phyloP scores from a whole-genome alignment of 1,284 basidiomycete genomes.

The Ustilago cynodontis region DNA sequence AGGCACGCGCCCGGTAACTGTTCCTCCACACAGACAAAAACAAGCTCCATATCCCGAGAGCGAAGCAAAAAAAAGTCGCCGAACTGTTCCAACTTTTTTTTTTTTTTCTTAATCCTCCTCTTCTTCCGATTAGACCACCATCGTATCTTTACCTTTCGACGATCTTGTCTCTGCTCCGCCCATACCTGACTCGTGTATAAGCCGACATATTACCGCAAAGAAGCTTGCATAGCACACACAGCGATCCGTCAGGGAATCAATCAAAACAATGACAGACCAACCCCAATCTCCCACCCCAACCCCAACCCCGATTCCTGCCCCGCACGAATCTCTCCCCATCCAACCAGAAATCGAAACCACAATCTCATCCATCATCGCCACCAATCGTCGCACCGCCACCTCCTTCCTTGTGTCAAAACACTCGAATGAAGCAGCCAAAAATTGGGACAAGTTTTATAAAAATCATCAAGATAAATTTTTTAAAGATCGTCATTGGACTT shows the following conservation, averaged over 20 bases:
- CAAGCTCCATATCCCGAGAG: too few species aligned
- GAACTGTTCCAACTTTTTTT: too few species aligned
- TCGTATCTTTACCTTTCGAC: too few species aligned
- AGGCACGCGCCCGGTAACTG: too few species aligned
- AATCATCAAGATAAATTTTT: constrained; percentile 68
- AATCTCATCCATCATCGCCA: constrained; percentile 33
- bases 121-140: too few species aligned
- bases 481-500: constrained; percentile 71
- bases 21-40: too few species aligned
- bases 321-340: constrained; percentile 22
- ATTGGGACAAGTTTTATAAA: constrained; percentile 71
- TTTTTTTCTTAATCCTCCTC: neutral
- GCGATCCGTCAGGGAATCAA: too few species aligned
- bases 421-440: constrained; percentile 56
- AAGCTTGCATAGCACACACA: too few species aligned
- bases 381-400: constrained; percentile 57
- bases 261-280: neutral
- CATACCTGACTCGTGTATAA: too few species aligned
- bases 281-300: neutral
- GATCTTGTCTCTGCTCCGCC: too few species aligned
- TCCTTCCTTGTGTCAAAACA: constrained; percentile 60
- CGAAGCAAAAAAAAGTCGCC: constrained; percentile 9
- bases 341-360: constrained; percentile 27
- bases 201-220: too few species aligned
- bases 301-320: constrained; percentile 5